Evolutionary conservation across 192 early-diverging fungal species (phyloP).

Genomic region (Gigaspora rosea): DNA sequence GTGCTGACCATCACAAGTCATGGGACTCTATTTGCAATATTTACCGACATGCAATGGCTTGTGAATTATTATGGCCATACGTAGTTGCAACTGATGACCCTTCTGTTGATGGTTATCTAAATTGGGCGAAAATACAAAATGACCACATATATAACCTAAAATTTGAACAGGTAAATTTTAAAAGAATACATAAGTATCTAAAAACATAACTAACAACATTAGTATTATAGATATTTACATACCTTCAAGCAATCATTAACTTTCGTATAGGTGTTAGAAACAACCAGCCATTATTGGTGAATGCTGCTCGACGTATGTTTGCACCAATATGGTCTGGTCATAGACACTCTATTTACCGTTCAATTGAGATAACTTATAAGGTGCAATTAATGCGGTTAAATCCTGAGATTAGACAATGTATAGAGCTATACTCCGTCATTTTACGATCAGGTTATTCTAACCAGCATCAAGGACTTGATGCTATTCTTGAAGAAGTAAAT

Average conservation of each 20-base stretch:
- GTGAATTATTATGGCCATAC: conserved; percentile 22
- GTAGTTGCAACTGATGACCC: conserved; percentile 3
- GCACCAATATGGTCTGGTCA: conserved; percentile 10
- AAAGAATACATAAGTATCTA: no score
- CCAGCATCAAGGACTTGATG: no score
- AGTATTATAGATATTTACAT: not conserved
- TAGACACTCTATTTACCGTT: no score
- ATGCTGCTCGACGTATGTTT: not conserved
- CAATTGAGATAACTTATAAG: not conserved
- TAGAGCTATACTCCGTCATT: no score
- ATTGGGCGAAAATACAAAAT: conserved; percentile 18
- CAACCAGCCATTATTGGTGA: conserved; percentile 2
- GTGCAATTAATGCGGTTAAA: not conserved
- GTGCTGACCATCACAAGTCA: no score
- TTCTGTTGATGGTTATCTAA: conserved; percentile 25
- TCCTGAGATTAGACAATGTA: not conserved
- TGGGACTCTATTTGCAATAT: no score
- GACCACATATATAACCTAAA: conserved; percentile 14
- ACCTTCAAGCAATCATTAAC: conserved; percentile 27
- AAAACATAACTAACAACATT: no score
- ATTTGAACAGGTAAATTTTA: conserved; percentile 20
- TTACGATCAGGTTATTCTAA: no score
- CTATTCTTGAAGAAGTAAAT: not conserved
- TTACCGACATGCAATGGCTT: conserved; percentile 31
- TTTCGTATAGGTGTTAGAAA: conserved; percentile 21